Base-by-base conservation (phyloP, 1,284 basidiomycete species). In the Melampsora abietis-canadensis region DNA sequence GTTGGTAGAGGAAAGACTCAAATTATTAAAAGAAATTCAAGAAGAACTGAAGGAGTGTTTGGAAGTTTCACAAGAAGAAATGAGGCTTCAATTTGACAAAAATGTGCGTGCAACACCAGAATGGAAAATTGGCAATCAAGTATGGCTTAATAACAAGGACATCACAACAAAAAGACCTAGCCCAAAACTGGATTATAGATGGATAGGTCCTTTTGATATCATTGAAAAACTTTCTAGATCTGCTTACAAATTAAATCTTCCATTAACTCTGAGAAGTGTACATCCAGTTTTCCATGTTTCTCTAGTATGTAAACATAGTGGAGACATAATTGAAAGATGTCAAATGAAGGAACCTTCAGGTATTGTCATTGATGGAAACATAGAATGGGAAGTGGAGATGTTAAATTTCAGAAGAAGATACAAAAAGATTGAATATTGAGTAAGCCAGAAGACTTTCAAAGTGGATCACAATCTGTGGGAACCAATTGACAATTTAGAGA, bases 201-300 rank as follows among this genome's bases (percentile, higher is more conserved):
- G 66, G 46, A 21, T 67, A 54, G 66, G 66, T 5, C 66, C 66
- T 3, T 67, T 67, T 37, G 15, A 12, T 47, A 67, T 67, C 31
- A 31, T 37, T 12, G 31, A 67, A 54, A 6, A 51, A 27, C 1
- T 67, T 12, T 48, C 19, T 31, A 6, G 40, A 19, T 15, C 15
- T 27, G 48, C 66, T 17, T 67, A 67, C 37, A n/a, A 51, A 47
- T 27, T 57, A n/a, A 67, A 24, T 2, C 46, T 67, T 7, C 66
- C 66, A 17, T 4, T 2, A 17, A 27, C 40, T 7, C 4, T 44
- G 40, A 15, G 10, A 37, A 10, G 34, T 6, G 34, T 10, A 37
- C 34, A 37, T 37, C 6, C 34, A 37, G 34, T 37, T 6, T 37
- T 37, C 10, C 34, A 37, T 4, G 0, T 37, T 6, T 5, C 34